These are phyloP conservation scores for Saccharomyces uvarum DNA, from an alignment of 1,139 yeast species.

Conservation along the genomic window DNA sequence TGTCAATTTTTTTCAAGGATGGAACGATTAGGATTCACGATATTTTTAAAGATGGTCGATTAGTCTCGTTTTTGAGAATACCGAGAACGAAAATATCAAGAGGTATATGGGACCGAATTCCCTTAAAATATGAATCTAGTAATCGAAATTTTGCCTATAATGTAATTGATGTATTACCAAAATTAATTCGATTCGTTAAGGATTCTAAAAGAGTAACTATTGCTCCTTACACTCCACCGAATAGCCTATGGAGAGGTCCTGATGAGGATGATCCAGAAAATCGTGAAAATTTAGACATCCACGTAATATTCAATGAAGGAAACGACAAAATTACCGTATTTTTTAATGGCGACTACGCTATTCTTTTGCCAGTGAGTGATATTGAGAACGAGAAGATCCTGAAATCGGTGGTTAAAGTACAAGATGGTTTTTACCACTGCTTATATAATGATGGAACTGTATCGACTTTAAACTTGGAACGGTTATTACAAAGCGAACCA, in stretches of 20 bases:
- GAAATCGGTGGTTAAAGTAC: conserved; percentile 4
- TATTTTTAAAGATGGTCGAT: conserved; percentile 20
- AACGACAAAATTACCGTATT: conserved; percentile 7
- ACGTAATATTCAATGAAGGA: conserved; percentile 7
- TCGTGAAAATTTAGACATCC: conserved; percentile 8
- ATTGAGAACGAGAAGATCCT: not conserved
- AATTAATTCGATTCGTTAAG: conserved; percentile 16
- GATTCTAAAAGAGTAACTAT: conserved; percentile 14
- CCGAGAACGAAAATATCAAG: conserved; percentile 7
- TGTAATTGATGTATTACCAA: conserved; percentile 16
- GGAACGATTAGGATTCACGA: conserved; percentile 25
- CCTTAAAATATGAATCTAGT: not conserved
- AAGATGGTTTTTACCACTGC: conserved; percentile 9
- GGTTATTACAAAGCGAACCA: conserved; percentile 5
- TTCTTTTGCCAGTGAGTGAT: conserved; percentile 3
- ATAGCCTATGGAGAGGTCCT: conserved; percentile 12
- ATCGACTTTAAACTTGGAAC: conserved; percentile 6
- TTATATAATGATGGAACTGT: conserved; percentile 13
- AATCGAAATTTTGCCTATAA: conserved; percentile 11
- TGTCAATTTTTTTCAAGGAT: conserved; percentile 21
- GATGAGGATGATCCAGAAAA: conserved; percentile 5
- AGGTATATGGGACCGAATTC: conserved; percentile 20
- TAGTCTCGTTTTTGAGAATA: conserved; percentile 19
- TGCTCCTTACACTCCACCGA: conserved; percentile 11
- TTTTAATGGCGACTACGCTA: conserved; percentile 13